phyloP scores from a whole-genome alignment of 176 grass and related monocot species.

The Aegilops longissima region DNA sequence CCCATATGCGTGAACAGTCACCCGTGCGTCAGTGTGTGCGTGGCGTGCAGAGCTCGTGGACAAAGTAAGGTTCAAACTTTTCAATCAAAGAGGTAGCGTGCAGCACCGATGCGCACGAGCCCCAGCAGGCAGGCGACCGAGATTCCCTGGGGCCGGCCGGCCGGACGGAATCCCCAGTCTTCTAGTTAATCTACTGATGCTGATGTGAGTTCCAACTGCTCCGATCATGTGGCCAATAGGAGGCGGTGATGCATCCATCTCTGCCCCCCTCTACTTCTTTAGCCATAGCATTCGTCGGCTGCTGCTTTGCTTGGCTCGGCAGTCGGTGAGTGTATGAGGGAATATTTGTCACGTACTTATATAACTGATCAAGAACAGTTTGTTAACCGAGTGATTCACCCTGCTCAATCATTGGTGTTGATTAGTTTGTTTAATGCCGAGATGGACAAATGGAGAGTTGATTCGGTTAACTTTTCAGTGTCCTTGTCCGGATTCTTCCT shows the following conservation, averaged over 20 bases:
- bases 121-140: background rate
- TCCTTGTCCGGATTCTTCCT: background rate
- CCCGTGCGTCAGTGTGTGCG: background rate
- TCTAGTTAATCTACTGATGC: background rate
- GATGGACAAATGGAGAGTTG: background rate
- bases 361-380: background rate
- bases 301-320: background rate
- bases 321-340: background rate
- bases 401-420: background rate
- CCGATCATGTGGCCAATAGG: constrained; percentile 9
- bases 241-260: background rate
- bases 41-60: background rate
- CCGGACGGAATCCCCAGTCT: background rate
- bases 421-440: background rate
- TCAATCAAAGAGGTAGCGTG: background rate
- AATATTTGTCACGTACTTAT: background rate
- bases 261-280: background rate
- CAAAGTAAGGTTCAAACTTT: constrained; percentile 15
- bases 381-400: background rate
- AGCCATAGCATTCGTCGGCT: background rate
- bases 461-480: background rate
- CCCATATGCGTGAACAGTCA: constrained; percentile 5
- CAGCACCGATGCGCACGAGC: background rate
- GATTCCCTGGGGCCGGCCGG: background rate
- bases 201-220: background rate